These are phyloP conservation scores for Graphium sp. DNA, from an alignment of 2,329 filamentous ascomycete genomes.

Conservation along the genomic window DNA sequence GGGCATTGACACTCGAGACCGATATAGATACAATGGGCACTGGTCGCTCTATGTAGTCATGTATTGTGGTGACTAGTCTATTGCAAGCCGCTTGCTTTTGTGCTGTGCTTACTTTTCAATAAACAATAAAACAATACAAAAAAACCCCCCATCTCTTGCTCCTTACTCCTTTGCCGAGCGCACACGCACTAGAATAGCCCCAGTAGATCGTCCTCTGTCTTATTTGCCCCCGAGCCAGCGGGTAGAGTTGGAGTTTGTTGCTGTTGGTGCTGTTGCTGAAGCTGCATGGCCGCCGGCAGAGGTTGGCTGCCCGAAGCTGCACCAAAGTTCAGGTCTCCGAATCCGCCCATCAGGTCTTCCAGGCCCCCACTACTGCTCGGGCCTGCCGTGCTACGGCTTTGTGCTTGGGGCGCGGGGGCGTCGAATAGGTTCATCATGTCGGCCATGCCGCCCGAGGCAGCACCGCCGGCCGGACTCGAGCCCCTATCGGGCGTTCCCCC, in stretches of 20 bases:
- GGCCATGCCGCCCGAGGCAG: slow-evolving; percentile 31
- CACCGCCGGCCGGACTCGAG: slow-evolving; percentile 38
- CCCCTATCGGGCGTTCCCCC: slow-evolving; percentile 56
- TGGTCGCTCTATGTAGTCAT: no score
- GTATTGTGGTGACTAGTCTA: no score
- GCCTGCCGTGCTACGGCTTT: slow-evolving; percentile 20
- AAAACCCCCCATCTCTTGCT: no score
- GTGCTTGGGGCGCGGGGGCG: slow-evolving; percentile 35
- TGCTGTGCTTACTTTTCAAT: no score
- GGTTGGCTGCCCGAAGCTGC: slow-evolving; percentile 37
- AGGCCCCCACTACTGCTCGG: slow-evolving; percentile 53
- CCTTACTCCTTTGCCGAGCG: no score
- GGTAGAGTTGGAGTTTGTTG: slow-evolving; percentile 9
- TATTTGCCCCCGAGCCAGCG: slow-evolving; percentile 20
- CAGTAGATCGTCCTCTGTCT: slow-evolving; percentile 44
- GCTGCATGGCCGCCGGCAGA: slow-evolving; percentile 44
- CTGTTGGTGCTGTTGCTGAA: slow-evolving; percentile 19
- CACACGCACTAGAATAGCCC: slow-evolving; percentile 18
- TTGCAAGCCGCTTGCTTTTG: no score
- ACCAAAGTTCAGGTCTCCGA: slow-evolving; percentile 64
- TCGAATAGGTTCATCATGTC: slow-evolving; percentile 58
- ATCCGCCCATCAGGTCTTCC: slow-evolving; percentile 81
- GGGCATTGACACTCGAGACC: no score
- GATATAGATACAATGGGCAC: no score
- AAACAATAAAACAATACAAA: no score